phyloP scores from a whole-genome alignment of 169 alveolate species.

The Babesia divergens region DNA sequence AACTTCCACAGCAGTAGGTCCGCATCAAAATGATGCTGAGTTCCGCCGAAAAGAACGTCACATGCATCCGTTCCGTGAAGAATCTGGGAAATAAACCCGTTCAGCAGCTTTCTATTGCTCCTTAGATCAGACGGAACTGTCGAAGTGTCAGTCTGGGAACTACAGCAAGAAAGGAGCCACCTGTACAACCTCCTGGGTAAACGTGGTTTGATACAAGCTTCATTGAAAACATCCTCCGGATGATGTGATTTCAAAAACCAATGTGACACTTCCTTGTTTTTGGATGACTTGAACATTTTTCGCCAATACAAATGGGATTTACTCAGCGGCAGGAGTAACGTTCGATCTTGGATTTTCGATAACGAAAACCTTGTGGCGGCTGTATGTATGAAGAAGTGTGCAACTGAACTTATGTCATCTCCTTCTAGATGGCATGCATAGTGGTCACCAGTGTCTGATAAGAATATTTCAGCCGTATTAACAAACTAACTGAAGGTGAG shows the following conservation, averaged over 20 bases:
- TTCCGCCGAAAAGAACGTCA: not conserved
- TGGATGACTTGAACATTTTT: not conserved
- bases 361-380: not conserved
- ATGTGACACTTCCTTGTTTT: not conserved
- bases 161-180: too few species aligned
- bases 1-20: not conserved
- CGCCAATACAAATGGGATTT: not conserved
- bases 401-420: not conserved
- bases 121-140: too few species aligned
- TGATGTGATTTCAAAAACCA: constrained; percentile 5
- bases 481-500: not conserved
- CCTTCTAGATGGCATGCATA: constrained; percentile 12
- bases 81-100: not conserved
- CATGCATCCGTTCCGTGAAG: not conserved
- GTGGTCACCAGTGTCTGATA: not conserved
- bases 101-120: not conserved
- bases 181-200: too few species aligned
- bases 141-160: too few species aligned
- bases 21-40: not conserved
- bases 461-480: not conserved
- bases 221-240: not conserved
- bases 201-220: too few species aligned
- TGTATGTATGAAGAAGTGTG: not conserved
- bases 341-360: not conserved
- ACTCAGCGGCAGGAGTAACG: constrained; percentile 3